These are phyloP conservation scores for Saccharomyces jurei DNA, from an alignment of 805 yeast genomes.

Conservation along the genomic window DNA sequence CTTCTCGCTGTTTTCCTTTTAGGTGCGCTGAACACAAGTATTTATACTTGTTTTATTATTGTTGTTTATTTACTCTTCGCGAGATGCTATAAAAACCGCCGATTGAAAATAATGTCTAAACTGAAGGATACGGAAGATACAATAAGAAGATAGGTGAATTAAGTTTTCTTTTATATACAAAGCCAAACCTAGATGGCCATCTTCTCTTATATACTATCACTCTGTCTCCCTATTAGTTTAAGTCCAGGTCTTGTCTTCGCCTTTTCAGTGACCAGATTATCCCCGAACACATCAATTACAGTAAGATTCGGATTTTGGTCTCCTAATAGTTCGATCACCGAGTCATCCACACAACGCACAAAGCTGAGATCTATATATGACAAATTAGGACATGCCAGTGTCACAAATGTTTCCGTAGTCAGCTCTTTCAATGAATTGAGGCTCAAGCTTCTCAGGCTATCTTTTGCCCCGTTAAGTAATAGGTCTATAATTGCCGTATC, in stretches of 20 bases:
- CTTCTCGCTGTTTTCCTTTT: background rate
- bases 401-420: conserved; percentile 42
- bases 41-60: background rate
- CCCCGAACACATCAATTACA: conserved; percentile 73
- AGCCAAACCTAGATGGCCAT: background rate
- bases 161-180: background rate
- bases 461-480: conserved; percentile 47
- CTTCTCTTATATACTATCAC: conserved; percentile 41
- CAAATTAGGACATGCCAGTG: conserved; percentile 48
- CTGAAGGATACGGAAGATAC: background rate
- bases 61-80: background rate
- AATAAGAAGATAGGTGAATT: background rate
- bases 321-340: conserved; percentile 48
- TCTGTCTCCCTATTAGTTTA: conserved; percentile 66
- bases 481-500: conserved; percentile 56
- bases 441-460: conserved; percentile 59
- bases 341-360: conserved; percentile 68
- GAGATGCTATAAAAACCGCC: background rate
- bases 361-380: conserved; percentile 72
- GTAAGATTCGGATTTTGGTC: conserved; percentile 53
- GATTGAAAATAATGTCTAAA: background rate
- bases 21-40: background rate
- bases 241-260: conserved; percentile 48
- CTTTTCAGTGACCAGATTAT: conserved; percentile 54
- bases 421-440: conserved; percentile 65